Percentiles rank a stretch among this genome's conserved stretches.
Evolutionary conservation across 2,329 filamentous ascomycete genomes (phyloP).

Genomic region (Thelonectria rubi): DNA sequence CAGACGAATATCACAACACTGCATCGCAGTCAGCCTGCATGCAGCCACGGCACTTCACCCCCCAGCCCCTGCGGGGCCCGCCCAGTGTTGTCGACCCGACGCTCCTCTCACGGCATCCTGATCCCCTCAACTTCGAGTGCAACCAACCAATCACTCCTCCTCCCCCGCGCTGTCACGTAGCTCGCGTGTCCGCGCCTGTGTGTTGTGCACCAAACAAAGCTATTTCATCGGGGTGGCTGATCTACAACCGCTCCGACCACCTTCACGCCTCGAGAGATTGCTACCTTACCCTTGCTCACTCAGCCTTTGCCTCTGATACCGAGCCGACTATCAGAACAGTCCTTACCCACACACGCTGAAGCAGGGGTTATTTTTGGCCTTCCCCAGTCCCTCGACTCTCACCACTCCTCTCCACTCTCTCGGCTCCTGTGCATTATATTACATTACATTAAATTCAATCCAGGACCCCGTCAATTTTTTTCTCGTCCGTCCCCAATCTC

Average conservation of each 20-base stretch:
- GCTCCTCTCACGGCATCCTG: background rate
- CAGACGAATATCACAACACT: too few species aligned
- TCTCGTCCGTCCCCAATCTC: conserved; percentile 3
- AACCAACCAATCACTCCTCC: conserved; percentile 13
- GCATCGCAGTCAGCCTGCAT: too few species aligned
- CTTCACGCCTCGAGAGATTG: conserved; percentile 8
- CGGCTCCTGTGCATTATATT: background rate
- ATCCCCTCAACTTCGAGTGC: conserved; percentile 6
- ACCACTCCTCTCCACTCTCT: conserved; percentile 23
- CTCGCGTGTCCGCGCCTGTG: conserved; percentile 16
- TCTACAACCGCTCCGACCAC: conserved; percentile 25
- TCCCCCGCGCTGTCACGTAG: conserved; percentile 35
- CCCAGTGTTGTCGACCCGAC: background rate
- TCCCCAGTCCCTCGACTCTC: conserved; percentile 22
- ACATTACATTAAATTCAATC: conserved; percentile 17
- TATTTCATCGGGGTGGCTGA: conserved; percentile 9
- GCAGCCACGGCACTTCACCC: too few species aligned
- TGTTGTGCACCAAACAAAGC: background rate
- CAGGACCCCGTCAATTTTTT: conserved; percentile 2
- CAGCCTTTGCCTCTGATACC: conserved; percentile 19
- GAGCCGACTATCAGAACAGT: background rate
- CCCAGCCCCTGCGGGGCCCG: too few species aligned
- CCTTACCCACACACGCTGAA: too few species aligned
- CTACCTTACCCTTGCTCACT: conserved; percentile 29
- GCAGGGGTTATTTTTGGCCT: conserved; percentile 37